Evolutionary conservation across 148 eudicot genomes (phyloP), one percentile per base, ranked within the genome.

Genomic region (Suaeda aralocaspica): DNA sequence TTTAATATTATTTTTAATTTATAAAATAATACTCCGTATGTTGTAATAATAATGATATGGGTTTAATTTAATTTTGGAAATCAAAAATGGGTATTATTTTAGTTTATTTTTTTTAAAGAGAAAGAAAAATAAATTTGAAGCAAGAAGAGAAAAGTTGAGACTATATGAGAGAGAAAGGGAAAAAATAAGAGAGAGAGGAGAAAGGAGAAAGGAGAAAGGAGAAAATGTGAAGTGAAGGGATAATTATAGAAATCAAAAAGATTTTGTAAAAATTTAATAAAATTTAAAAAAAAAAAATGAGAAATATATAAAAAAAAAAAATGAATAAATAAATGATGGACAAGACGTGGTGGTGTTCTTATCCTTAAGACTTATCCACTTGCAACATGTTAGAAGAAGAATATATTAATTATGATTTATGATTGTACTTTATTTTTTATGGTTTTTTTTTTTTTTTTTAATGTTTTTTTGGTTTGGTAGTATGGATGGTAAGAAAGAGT

Each of bases 321-420:
- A 69, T 31, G 9, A 41, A n/a, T 31, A 36, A 36, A 64, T 34
- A 64, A n/a, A n/a, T n/a, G n/a, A n/a, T n/a, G 44, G 34, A 46
- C 72, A 63, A n/a, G 46, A 69, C 30, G 74, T 72, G 79, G 74
- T 72, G 79, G 76, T 58, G 80, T 64, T 77, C 75, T 77, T 72
- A 71, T 77, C 80, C 72, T 66, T 36, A 36, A 36, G 48, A 77
- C 76, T 77, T 77, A 72, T 77, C 80, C 80, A 72, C 80, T 77
- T 72, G 26, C 60, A 21, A 64, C 67, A 72, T 72, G 63, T 55
- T 69, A 24, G 71, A 59, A 5, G 19, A 44, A n/a, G 15, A 33
- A 49, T 30, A 33, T 34, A 74, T 14, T 44, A 29, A 49, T 36
- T 21, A 33, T 30, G 41, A 33, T 11, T 24, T 3, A 36, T 36